Percentiles rank a stretch among this genome's conserved stretches.
Conservation (phyloP, 805 yeast species). For the Metschnikowia amazonensis region DNA sequence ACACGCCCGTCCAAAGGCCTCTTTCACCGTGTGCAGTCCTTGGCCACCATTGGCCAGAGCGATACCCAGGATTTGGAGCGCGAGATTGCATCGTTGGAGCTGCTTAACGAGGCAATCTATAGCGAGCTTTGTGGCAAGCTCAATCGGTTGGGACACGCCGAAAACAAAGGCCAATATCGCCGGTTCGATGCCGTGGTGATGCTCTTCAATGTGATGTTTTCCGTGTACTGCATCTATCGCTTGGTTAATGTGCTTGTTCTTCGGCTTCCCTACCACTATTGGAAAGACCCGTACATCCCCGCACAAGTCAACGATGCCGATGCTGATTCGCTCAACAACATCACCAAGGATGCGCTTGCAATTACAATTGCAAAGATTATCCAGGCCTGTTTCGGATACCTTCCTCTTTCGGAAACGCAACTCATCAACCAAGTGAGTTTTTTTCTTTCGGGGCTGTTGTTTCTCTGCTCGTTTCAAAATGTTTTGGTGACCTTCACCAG, state of each 20-base stretch:
- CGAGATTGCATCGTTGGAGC: slow-evolving; percentile 38
- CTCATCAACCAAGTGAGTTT: slow-evolving; percentile 46
- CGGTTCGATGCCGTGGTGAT: slow-evolving; percentile 5
- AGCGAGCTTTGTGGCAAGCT: slow-evolving; percentile 26
- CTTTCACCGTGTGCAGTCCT: slow-evolving; percentile 39
- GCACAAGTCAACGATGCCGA: slow-evolving; percentile 6
- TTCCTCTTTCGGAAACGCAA: slow-evolving; percentile 35
- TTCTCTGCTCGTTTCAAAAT: slow-evolving; percentile 60
- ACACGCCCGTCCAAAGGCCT: slow-evolving; percentile 23
- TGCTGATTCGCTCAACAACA: slow-evolving; percentile 12
- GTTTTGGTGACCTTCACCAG: slow-evolving; percentile 60
- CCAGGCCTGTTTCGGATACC: slow-evolving; percentile 21
- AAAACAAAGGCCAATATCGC: background rate
- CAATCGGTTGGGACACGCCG: background rate
- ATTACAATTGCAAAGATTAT: slow-evolving; percentile 44
- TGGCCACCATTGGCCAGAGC: slow-evolving; percentile 25
- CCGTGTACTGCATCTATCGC: slow-evolving; percentile 49
- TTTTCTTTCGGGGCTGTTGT: slow-evolving; percentile 54
- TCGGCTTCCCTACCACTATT: slow-evolving; percentile 34
- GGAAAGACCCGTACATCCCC: slow-evolving; percentile 8
- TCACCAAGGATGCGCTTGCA: slow-evolving; percentile 45
- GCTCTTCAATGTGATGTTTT: slow-evolving; percentile 28
- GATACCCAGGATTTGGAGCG: slow-evolving; percentile 33
- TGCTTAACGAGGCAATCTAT: slow-evolving; percentile 29
- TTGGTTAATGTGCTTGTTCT: slow-evolving; percentile 40